Base-by-base conservation (phyloP, 306 rosid species). In the Acacia acuminata region DNA sequence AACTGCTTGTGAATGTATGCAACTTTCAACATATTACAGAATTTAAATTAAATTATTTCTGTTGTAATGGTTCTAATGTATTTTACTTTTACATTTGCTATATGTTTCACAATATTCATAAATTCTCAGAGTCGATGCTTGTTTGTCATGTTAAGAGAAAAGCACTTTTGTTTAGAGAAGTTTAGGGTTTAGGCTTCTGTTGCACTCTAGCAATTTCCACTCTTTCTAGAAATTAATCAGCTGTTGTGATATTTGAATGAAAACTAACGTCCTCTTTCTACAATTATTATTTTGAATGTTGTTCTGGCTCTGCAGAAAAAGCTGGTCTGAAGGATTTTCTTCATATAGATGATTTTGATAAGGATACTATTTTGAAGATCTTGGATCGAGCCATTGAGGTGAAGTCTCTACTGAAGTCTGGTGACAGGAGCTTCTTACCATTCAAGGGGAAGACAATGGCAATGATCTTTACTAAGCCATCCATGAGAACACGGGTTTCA, bases 401-500 rank as follows among this genome's bases (percentile, higher is more conserved):
- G 48, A 96, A 96, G 94, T 90, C 92, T 9, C 79, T 86, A 79
- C 68, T 96, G 14, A 96, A 92, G 68, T 94, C 99, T 30, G 97
- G 99, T 79, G 98, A 96, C 56, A 89, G 87, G 86, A 60, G 94
- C 30, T 96, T 83, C 85, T 92, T 87, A 55, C 99, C 97, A 2
- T 94, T 94, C 48, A 89, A 90, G 85, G 98, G 98, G 82, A 96
- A 90, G 86, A 92, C 98, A 8, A 94, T 96, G 98, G 92, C 97
- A 3, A 96, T 96, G 99, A 96, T 96, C 81, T 96, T 96, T 84
- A 84, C 97, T 8, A 96, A 96, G 85, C 99, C 98, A 27, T 94
- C 99, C 73, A 96, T 94, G 98, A 91, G 98, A 85, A 96, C 98
- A 0, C 82, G 97, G 51, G 97, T 96, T 82, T 96, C 99, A 38